Evolutionary conservation across 129 eudicot species (phyloP).

Genomic region (Mikania micrantha): DNA sequence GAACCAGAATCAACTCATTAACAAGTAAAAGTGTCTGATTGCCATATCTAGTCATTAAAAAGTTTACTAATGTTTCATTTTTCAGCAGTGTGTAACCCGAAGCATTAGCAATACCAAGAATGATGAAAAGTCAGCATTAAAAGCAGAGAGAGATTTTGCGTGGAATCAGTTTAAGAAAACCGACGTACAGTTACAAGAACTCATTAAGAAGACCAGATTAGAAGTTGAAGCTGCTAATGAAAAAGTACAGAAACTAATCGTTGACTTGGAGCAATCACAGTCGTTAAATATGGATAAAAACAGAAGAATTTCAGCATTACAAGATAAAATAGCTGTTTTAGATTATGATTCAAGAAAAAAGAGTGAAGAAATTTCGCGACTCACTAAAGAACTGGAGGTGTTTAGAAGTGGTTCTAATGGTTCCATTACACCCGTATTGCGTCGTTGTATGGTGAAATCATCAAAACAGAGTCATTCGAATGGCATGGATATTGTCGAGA

Average conservation of each 20-base stretch:
- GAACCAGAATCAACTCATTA: not conserved
- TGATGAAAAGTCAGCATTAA: slow-evolving; percentile 36
- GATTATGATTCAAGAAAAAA: too few relatives aligned
- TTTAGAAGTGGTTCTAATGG: too few relatives aligned
- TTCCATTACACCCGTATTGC: too few relatives aligned
- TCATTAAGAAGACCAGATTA: slow-evolving; percentile 27
- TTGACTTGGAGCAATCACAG: slow-evolving; percentile 42
- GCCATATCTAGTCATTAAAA: not conserved
- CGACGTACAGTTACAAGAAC: slow-evolving; percentile 33
- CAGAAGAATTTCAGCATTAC: too few relatives aligned
- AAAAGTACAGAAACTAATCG: slow-evolving; percentile 31
- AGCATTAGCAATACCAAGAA: slow-evolving; percentile 22
- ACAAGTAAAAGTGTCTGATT: too few relatives aligned
- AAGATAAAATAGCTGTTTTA: too few relatives aligned
- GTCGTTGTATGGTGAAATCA: too few relatives aligned
- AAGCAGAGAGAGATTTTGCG: slow-evolving; percentile 56
- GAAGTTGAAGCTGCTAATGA: slow-evolving; percentile 48
- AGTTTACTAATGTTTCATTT: not conserved
- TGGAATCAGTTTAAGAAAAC: slow-evolving; percentile 58
- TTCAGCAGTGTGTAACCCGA: slow-evolving; percentile 19
- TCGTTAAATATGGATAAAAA: too few relatives aligned
- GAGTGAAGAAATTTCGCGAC: too few relatives aligned
- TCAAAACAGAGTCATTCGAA: too few relatives aligned
- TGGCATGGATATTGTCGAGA: too few relatives aligned
- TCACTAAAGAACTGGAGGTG: too few relatives aligned